phyloP scores from a whole-genome alignment of 768 basidiomycete species.

The Cytidiella melzeri region DNA sequence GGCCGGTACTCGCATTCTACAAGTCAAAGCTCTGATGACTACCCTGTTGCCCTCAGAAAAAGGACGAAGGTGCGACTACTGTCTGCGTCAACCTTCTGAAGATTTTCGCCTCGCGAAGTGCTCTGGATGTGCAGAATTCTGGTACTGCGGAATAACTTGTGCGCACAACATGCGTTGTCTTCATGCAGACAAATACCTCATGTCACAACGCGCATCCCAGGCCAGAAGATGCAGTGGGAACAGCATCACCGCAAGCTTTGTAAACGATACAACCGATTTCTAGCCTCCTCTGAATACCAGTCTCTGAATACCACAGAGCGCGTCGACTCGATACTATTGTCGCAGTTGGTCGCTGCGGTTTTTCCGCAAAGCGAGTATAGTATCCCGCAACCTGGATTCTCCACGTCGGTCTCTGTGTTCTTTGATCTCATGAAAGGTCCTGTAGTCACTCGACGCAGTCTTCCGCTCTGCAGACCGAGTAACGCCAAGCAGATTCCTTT shows the following conservation, averaged over 20 bases:
- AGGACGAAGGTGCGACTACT: constrained; percentile 60
- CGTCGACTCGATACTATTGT: constrained; percentile 58
- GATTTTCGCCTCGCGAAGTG: constrained; percentile 44
- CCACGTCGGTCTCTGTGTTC: constrained; percentile 11
- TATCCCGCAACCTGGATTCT: neutral
- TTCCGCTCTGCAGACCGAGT: constrained; percentile 11
- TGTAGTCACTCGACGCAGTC: constrained; percentile 1
- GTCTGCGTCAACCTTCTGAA: constrained; percentile 35
- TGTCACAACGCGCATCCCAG: constrained; percentile 30
- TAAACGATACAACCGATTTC: constrained; percentile 45
- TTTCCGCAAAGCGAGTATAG: constrained; percentile 14
- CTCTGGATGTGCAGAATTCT: constrained; percentile 61
- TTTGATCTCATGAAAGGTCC: constrained; percentile 20
- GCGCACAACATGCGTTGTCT: constrained; percentile 19
- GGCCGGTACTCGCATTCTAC: constrained; percentile 46
- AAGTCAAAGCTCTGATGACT: constrained; percentile 38
- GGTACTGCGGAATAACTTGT: constrained; percentile 70
- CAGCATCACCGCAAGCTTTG: constrained; percentile 64
- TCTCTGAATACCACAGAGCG: constrained; percentile 46
- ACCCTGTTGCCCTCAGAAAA: constrained; percentile 52
- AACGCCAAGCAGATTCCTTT: neutral
- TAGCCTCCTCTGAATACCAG: constrained; percentile 40
- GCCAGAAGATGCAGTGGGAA: constrained; percentile 66
- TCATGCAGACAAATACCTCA: constrained; percentile 5
- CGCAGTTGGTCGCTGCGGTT: constrained; percentile 49